Evolutionary conservation across 1,284 basidiomycete genomes (phyloP), one percentile per base, ranked within the genome.

Genomic region (Earliella scabrosa): DNA sequence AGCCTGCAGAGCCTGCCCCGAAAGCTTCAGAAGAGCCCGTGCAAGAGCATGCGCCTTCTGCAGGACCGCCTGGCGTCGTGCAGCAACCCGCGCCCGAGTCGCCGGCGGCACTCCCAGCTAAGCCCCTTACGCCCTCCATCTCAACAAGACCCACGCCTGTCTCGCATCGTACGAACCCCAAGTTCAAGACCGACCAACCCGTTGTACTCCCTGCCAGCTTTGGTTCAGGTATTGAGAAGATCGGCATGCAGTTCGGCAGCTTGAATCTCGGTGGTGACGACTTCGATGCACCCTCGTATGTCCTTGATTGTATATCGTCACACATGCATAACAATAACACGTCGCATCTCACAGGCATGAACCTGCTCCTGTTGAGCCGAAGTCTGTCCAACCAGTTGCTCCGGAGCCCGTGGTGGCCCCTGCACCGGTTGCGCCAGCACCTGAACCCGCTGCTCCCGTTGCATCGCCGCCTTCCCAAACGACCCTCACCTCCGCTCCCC

Each of bases 241-340:
- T 91, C 47, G 90, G 89, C 45, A 90, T 92, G 90, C 90, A 92
- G 65, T 92, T 92, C 65, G 90, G 90, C 36, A 91, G 88, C 68
- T 73, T 92, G 61, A 86, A 82, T 68, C 77, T 92, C 31, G 84
- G 82, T 36, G 87, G 85, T 16, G 88, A 90, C 49, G 81, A 80
- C 51, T 64, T 84, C 26, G 83, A 86, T 50, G 61, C 75, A 29
- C 75, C 73, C 59, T 64, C 66, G 82, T 77, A 49, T 34, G 41
- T 35, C 29, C 18, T 8, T 11, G 14, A 29, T 39, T 45, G 18
- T 56, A 7, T 46, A 20, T 10, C 29, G 4, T 13, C 4, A 8
- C 23, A 20, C n/a, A 18, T n/a, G 21, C 24, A 27, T n/a, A 26
- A 49, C 21, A 26, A n/a, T 31, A 31, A 57, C 18, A 20, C 45